Conservation (phyloP, 352 stramenopile genomes). For the Aphanomyces euteiches region DNA sequence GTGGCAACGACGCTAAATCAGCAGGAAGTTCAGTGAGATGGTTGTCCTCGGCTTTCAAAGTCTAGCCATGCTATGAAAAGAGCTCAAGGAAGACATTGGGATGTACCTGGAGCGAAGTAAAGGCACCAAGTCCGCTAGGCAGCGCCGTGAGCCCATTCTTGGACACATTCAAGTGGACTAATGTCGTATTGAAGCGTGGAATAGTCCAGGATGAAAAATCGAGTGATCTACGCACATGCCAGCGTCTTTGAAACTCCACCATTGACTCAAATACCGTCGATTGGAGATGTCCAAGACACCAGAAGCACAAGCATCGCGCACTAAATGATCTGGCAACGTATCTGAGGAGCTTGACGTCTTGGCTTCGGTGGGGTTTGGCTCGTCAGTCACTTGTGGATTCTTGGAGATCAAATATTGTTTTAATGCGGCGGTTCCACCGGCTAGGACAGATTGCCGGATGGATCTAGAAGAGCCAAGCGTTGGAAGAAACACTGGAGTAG, state of each 20-base stretch:
- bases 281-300: conserved; percentile 24
- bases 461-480: conserved; percentile 22
- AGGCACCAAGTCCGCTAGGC: conserved; percentile 42
- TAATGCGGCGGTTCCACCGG: conserved; percentile 57
- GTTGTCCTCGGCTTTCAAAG: conserved; percentile 71
- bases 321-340: conserved; percentile 12
- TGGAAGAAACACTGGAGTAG: background rate
- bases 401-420: conserved; percentile 76
- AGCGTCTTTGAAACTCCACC: background rate
- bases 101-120: conserved; percentile 39
- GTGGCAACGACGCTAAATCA: conserved; percentile 46
- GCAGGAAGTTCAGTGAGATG: conserved; percentile 45
- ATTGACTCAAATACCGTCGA: conserved; percentile 1
- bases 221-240: no score
- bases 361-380: conserved; percentile 38
- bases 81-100: background rate
- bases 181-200: conserved; percentile 37
- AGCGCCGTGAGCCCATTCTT: conserved; percentile 61
- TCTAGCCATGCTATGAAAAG: conserved; percentile 35
- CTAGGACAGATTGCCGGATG: conserved; percentile 63
- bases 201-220: background rate
- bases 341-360: conserved; percentile 13
- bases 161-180: conserved; percentile 70
- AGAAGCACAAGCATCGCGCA: conserved; percentile 13
- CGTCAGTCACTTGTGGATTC: conserved; percentile 26